Percentiles rank a stretch among this genome's conserved stretches.
Conservation (phyloP, 1,284 basidiomycete genomes). For the Bjerkandera adusta region DNA sequence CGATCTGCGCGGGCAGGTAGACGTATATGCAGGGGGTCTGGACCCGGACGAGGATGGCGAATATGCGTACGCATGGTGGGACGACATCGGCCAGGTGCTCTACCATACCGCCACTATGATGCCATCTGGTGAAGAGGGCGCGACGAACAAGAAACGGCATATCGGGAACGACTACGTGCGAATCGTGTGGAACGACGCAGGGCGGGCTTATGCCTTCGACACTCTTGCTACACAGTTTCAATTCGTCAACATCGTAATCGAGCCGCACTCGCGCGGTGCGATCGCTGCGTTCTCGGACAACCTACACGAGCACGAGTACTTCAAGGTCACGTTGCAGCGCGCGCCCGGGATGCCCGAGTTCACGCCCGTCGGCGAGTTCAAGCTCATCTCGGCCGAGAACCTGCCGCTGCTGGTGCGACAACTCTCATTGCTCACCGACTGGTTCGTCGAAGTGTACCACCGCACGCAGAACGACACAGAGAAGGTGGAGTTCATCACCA, state of each 20-base stretch:
- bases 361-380: slow-evolving; percentile 87
- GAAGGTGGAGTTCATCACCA: slow-evolving; percentile 80
- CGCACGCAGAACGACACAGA: slow-evolving; percentile 69
- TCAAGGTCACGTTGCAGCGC: slow-evolving; percentile 87
- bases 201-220: slow-evolving; percentile 84
- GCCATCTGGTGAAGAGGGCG: slow-evolving; percentile 79
- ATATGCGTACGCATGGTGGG: slow-evolving; percentile 98
- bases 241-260: slow-evolving; percentile 96
- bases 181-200: slow-evolving; percentile 98
- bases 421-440: slow-evolving; percentile 81
- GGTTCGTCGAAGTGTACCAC: slow-evolving; percentile 84
- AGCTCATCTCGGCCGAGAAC: slow-evolving; percentile 85
- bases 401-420: slow-evolving; percentile 85
- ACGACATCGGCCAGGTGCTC: slow-evolving; percentile 93
- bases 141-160: slow-evolving; percentile 85
- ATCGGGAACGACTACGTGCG: slow-evolving; percentile 95
- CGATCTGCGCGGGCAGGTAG: slow-evolving; percentile 86
- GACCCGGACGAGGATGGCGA: slow-evolving; percentile 89
- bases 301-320: slow-evolving; percentile 85
- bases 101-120: slow-evolving; percentile 98
- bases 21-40: slow-evolving; percentile 94
- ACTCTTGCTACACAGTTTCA: slow-evolving; percentile 94
- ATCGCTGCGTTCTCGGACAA: slow-evolving; percentile 80
- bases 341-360: slow-evolving; percentile 89
- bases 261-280: slow-evolving; percentile 86